Percentiles rank a stretch among this genome's conserved stretches.
phyloP scores from a whole-genome alignment of 1,139 yeast species.

The Debaryomyces psychrophilus region DNA sequence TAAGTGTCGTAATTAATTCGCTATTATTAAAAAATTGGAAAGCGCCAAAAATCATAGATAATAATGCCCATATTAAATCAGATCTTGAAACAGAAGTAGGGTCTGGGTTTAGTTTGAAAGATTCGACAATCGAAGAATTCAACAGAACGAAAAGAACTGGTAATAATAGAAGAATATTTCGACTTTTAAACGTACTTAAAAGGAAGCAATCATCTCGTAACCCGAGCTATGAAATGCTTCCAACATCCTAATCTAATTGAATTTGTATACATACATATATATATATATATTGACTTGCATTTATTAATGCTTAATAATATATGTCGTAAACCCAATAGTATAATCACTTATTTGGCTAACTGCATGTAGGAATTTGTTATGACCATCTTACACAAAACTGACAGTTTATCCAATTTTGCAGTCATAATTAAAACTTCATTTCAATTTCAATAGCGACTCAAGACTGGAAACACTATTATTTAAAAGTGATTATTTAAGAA shows the following conservation, averaged over 20 bases:
- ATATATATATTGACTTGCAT: not conserved
- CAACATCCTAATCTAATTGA: not conserved
- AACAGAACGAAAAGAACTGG: conserved; percentile 26
- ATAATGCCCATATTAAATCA: conserved; percentile 14
- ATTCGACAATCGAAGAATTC: conserved; percentile 36
- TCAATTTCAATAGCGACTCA: not conserved
- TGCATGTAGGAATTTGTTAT: not conserved
- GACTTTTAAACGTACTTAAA: not conserved
- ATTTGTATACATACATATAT: not conserved
- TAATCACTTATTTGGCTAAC: not conserved
- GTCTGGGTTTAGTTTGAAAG: conserved; percentile 32
- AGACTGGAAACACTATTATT: not conserved
- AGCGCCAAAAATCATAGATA: conserved; percentile 37
- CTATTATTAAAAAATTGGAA: conserved; percentile 67
- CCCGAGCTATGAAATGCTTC: conserved; percentile 3
- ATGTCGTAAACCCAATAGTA: not conserved
- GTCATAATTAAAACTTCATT: not conserved
- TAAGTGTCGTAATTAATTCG: conserved; percentile 85
- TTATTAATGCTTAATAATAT: not conserved
- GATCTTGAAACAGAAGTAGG: conserved; percentile 30
- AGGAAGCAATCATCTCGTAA: not conserved
- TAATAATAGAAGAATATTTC: not conserved
- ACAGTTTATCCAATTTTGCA: not conserved
- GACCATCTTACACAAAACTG: not conserved
- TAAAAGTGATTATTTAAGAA: too few relatives aligned